Base-by-base conservation (phyloP, 2,329 filamentous ascomycete species). In the Arachnomyces sp. region DNA sequence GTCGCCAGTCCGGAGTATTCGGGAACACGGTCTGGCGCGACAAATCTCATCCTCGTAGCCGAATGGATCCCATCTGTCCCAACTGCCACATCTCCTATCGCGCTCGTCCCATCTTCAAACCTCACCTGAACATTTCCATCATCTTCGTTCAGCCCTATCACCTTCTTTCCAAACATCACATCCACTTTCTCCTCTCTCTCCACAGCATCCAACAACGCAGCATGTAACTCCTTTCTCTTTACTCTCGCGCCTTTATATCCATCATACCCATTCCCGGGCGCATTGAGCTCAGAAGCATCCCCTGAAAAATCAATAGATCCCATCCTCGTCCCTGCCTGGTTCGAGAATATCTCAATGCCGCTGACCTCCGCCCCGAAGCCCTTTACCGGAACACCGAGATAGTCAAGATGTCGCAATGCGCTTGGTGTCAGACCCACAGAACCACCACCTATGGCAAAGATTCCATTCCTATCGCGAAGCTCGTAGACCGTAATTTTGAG, bases 361-460 rank as follows among this genome's bases (percentile, higher is more conserved):
- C 64, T 56, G n/a, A 66, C 62, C 13, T 65, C 63, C 1, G 59
- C 59, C 13, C 66, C 61, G 3, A 60, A 44, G 8, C 65, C 64
- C 48, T 62, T 56, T 1, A 56, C 46, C 2, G 68, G 51, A 2
- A 68, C 59, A 1, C 65, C 65, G 3, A 69, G 50, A 28, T 63
- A 57, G 17, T 65, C 60, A 4, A 70, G 59, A 45, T 68, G 62
- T 6, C 66, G 54, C 30, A 68, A 56, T 2, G 65, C 67, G 7
- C 66, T 65, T 1, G 67, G 66, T 0, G 65, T 67, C 13, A 70
- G 49, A 42, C 66, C 66, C 42, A 70, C 64, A 3, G 66, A 65
- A 7, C 66, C 66, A 7, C 66, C 66, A 9, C 63, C 61, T 4
- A 65, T 68, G 1, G 65, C 63, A 5, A 65, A 57, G 6, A 65